These are phyloP conservation scores for Cryphonectria japonica DNA, from an alignment of 2,329 filamentous ascomycete species.

Conservation along the genomic window DNA sequence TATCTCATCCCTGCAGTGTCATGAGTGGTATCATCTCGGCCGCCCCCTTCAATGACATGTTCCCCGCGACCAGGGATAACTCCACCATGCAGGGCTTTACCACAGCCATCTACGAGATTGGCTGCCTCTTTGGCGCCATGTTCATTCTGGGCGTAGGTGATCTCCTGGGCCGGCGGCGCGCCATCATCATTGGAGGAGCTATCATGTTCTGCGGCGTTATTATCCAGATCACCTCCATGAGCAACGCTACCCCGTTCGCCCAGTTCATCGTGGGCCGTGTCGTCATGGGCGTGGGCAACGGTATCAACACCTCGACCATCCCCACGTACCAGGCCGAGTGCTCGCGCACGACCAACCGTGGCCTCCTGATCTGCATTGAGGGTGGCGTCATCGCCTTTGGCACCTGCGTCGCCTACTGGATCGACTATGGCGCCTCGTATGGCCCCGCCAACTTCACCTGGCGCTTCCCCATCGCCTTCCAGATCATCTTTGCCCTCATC, in stretches of 20 bases:
- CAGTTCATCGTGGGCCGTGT: constrained; percentile 55
- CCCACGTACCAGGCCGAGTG: constrained; percentile 54
- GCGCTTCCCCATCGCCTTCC: constrained; percentile 58
- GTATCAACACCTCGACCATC: constrained; percentile 52
- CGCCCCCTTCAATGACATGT: constrained; percentile 52
- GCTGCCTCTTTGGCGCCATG: constrained; percentile 50
- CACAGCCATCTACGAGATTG: constrained; percentile 53
- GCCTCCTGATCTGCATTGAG: constrained; percentile 49
- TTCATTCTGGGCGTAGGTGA: constrained; percentile 59
- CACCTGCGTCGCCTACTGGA: constrained; percentile 48
- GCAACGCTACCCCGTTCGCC: constrained; percentile 38
- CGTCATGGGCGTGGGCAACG: constrained; percentile 57
- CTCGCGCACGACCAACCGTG: constrained; percentile 47
- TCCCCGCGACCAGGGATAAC: constrained; percentile 47
- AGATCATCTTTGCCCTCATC: constrained; percentile 41
- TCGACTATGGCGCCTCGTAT: constrained; percentile 51
- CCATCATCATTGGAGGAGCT: constrained; percentile 58
- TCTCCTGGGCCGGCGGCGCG: constrained; percentile 51
- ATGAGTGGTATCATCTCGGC: constrained; percentile 60
- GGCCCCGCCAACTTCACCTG: constrained; percentile 51
- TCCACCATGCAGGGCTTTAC: constrained; percentile 52
- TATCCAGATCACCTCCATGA: constrained; percentile 54
- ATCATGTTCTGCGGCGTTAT: constrained; percentile 65
- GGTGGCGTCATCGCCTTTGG: constrained; percentile 51
- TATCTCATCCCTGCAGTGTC: constrained; percentile 37